Percentiles rank a stretch among this genome's conserved stretches.
phyloP scores from a whole-genome alignment of 495 filamentous ascomycete species.

The Penicillium manginii region DNA sequence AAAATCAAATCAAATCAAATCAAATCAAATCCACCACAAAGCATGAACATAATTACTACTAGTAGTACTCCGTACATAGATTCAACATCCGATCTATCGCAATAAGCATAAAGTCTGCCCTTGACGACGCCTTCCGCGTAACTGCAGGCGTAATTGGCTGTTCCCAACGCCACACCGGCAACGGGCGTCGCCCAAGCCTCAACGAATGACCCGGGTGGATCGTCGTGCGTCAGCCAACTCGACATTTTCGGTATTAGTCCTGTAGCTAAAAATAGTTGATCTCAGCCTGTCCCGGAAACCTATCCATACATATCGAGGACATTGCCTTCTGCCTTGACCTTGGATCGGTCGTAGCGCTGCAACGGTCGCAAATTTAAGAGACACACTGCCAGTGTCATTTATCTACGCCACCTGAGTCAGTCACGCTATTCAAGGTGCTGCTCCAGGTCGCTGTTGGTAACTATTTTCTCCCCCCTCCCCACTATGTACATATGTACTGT shows the following conservation, averaged over 20 bases:
- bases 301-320: constrained; percentile 2
- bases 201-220: constrained; percentile 19
- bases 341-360: no score
- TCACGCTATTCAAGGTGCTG: not conserved
- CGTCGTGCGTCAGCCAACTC: constrained; percentile 24
- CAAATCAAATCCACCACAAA: no score
- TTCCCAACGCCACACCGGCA: constrained; percentile 3
- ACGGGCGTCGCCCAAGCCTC: constrained; percentile 2
- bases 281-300: not conserved
- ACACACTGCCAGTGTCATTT: no score
- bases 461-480: not conserved
- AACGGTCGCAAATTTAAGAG: no score
- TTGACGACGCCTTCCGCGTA: constrained; percentile 1
- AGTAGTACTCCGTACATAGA: no score
- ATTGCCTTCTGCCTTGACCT: no score
- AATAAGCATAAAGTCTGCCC: not conserved
- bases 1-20: constrained; percentile 7
- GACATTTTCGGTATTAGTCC: not conserved
- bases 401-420: no score
- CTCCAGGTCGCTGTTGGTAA: not conserved
- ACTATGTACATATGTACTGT: no score
- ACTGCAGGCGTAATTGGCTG: not conserved
- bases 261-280: constrained; percentile 30
- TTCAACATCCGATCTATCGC: not conserved
- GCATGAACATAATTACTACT: no score